These are phyloP conservation scores for Penicillium bovifimosum DNA, from an alignment of 495 filamentous ascomycete genomes.

Conservation along the genomic window DNA sequence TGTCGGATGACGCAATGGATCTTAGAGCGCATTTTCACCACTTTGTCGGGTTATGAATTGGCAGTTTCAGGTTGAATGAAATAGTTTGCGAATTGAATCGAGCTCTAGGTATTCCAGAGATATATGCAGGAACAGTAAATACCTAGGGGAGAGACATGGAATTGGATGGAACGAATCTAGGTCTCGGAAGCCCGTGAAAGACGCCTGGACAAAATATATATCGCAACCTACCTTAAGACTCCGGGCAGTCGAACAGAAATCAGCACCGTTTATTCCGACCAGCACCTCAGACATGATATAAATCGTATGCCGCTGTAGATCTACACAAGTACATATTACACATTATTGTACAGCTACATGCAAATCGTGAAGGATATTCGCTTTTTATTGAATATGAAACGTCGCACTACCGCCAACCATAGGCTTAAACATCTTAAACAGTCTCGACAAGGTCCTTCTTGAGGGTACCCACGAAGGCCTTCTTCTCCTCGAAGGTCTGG, in stretches of 20 bases:
- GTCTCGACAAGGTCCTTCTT: constrained; percentile 89
- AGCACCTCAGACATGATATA: too few species aligned
- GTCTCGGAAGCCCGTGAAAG: too few species aligned
- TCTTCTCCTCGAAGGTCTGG: constrained; percentile 98
- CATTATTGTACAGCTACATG: constrained; percentile 9
- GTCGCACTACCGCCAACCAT: constrained; percentile 36
- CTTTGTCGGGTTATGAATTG: neutral
- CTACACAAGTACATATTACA: neutral
- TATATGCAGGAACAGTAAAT: neutral
- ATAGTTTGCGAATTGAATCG: neutral
- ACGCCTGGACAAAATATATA: too few species aligned
- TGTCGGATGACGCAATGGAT: constrained; percentile 42
- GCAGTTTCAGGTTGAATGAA: neutral
- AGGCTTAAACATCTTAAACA: constrained; percentile 58
- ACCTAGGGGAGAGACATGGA: too few species aligned
- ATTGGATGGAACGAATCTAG: too few species aligned
- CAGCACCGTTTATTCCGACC: too few species aligned
- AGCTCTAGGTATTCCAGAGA: neutral
- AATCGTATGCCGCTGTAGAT: too few species aligned
- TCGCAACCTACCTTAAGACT: too few species aligned
- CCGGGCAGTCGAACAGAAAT: too few species aligned
- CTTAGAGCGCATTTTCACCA: constrained; percentile 13
- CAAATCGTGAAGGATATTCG: constrained; percentile 34
- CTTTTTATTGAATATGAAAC: constrained; percentile 47
- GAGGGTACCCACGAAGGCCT: constrained; percentile 91